phyloP scores from a whole-genome alignment of 305 asterid species.

The Solanum chacoense region DNA sequence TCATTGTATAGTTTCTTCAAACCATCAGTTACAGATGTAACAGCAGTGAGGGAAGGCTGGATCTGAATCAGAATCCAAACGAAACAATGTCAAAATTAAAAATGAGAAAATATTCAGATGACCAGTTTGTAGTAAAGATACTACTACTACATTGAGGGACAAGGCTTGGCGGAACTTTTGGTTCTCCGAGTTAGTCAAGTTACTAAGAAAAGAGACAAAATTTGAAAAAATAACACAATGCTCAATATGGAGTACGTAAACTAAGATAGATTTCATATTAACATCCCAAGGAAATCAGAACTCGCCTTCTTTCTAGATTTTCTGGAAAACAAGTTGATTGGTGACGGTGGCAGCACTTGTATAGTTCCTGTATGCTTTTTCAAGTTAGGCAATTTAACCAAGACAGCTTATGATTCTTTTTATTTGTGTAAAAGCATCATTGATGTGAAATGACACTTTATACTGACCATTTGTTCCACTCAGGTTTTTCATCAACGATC shows the following conservation, averaged over 20 bases:
- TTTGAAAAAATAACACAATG: background rate
- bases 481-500: conserved; percentile 11
- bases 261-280: background rate
- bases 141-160: background rate
- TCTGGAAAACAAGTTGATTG: conserved; percentile 26
- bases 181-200: background rate
- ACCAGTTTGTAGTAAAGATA: background rate
- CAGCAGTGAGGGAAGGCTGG: conserved; percentile 36
- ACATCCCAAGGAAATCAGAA: background rate
- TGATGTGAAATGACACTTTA: background rate
- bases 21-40: conserved; percentile 81
- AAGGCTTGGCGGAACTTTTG: background rate
- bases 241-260: background rate
- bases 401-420: background rate
- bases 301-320: conserved; percentile 63
- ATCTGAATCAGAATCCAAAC: conserved; percentile 21
- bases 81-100: background rate
- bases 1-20: conserved; percentile 63
- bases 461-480: conserved; percentile 45
- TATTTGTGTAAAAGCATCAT: background rate
- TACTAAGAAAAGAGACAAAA: background rate
- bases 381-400: background rate
- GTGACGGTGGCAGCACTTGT: conserved; percentile 21
- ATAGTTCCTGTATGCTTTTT: conserved; percentile 34
- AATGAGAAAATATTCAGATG: background rate